Evolutionary conservation across 2,329 filamentous ascomycete genomes (phyloP).

Genomic region (Trichoderma harzianum): DNA sequence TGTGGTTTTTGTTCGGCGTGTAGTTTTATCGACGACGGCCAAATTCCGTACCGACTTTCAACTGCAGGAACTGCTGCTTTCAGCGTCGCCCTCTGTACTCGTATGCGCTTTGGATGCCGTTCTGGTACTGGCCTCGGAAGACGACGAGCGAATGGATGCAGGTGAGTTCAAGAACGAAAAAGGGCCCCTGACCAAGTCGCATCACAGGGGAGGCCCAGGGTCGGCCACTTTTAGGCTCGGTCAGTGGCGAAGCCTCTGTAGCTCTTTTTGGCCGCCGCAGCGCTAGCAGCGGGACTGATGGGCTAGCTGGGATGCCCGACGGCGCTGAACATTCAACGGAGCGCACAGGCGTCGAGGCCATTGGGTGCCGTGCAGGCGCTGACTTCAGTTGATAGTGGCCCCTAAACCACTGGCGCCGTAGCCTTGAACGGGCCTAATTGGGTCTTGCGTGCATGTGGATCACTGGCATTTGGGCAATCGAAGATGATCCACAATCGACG

Average conservation of each 20-base stretch:
- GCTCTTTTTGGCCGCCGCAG: background rate
- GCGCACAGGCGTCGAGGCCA: background rate
- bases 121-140: background rate
- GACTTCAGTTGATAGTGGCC: constrained; percentile 10
- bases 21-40: background rate
- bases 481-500: constrained; percentile 11
- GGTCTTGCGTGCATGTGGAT: constrained; percentile 14
- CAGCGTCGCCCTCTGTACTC: background rate
- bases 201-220: background rate
- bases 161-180: background rate
- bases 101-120: background rate
- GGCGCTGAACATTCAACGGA: background rate
- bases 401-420: constrained; percentile 4
- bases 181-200: constrained; percentile 7
- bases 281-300: background rate
- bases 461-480: constrained; percentile 14
- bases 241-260: constrained; percentile 7
- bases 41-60: background rate
- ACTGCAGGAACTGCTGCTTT: background rate
- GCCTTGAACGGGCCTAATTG: constrained; percentile 8
- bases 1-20: background rate
- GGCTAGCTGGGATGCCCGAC: background rate
- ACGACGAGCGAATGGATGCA: background rate
- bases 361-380: constrained; percentile 17
- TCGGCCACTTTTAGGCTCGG: constrained; percentile 8